Evolutionary conservation across 2,329 filamentous ascomycete species (phyloP).

Genomic region (Fusarium lateritium): DNA sequence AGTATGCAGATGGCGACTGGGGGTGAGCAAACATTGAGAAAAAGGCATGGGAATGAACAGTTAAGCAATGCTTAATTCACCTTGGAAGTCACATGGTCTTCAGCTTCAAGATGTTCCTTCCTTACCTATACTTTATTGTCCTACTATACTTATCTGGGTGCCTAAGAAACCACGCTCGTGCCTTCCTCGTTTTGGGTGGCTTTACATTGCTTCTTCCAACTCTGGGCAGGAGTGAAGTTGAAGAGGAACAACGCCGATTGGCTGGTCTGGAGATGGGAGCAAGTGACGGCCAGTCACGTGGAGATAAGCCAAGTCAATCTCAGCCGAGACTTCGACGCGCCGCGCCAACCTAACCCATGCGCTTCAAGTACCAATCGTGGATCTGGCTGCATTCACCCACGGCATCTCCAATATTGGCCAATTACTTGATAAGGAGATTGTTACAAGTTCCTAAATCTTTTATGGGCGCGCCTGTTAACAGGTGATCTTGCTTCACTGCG

Average conservation of each 20-base stretch:
- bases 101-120: not conserved
- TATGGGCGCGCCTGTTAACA: constrained; percentile 17
- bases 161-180: not conserved
- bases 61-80: not conserved
- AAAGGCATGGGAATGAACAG: not conserved
- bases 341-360: constrained; percentile 42
- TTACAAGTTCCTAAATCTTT: not conserved
- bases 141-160: not conserved
- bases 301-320: constrained; percentile 28
- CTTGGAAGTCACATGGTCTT: not conserved
- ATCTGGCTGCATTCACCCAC: constrained; percentile 31
- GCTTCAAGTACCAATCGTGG: constrained; percentile 35
- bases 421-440: constrained; percentile 1
- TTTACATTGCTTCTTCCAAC: not conserved
- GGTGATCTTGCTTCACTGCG: constrained; percentile 16
- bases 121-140: not conserved
- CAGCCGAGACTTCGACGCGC: constrained; percentile 39
- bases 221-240: constrained; percentile 9
- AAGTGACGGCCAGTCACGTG: constrained; percentile 24
- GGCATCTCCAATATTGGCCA: constrained; percentile 15
- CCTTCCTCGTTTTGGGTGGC: constrained; percentile 4
- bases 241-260: constrained; percentile 20
- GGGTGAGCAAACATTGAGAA: not conserved
- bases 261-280: not conserved
- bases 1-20: not conserved